Percentiles rank a stretch among this genome's conserved stretches.
These are phyloP conservation scores for Thermomyces lanuginosus DNA, from an alignment of 2,329 filamentous ascomycete genomes.

Conservation along the genomic window DNA sequence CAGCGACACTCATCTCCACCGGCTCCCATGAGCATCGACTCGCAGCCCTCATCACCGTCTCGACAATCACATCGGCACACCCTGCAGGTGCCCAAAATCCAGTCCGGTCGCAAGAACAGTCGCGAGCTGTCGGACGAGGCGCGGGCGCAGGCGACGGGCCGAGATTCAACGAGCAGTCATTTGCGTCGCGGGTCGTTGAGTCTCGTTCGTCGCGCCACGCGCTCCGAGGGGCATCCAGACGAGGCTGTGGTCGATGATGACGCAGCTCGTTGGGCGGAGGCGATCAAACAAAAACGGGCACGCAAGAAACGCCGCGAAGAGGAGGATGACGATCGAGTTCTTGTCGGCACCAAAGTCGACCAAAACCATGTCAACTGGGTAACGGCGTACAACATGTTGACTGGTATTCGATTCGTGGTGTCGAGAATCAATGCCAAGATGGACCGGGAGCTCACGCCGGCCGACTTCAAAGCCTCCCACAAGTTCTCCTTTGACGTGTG, in stretches of 20 bases:
- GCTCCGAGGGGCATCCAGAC: constrained; percentile 69
- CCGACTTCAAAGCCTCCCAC: constrained; percentile 84
- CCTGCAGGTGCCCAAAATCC: constrained; percentile 62
- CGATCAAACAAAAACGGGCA: constrained; percentile 77
- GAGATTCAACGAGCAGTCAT: constrained; percentile 55
- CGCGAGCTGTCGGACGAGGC: constrained; percentile 51
- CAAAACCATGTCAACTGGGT: constrained; percentile 96
- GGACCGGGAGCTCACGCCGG: constrained; percentile 73
- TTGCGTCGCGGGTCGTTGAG: constrained; percentile 68
- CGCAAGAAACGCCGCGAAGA: constrained; percentile 74
- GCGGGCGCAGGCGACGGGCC: constrained; percentile 50
- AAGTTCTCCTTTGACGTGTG: constrained; percentile 99
- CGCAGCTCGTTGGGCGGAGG: constrained; percentile 79
- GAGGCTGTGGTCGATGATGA: constrained; percentile 80
- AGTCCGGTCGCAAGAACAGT: constrained; percentile 43
- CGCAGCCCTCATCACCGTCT: constrained; percentile 35
- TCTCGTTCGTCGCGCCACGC: constrained; percentile 62
- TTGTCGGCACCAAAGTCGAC: constrained; percentile 94
- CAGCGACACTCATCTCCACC: constrained; percentile 27
- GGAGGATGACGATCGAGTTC: constrained; percentile 74
- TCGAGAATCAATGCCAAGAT: constrained; percentile 94
- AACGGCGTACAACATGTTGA: constrained; percentile 98
- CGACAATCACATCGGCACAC: constrained; percentile 65
- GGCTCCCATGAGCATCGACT: constrained; percentile 43
- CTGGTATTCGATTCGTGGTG: constrained; percentile 91